Percentiles rank a stretch among this genome's conserved stretches.
These are phyloP conservation scores for Gastrodia elata DNA, from an alignment of 106 monocot species.

Conservation along the genomic window DNA sequence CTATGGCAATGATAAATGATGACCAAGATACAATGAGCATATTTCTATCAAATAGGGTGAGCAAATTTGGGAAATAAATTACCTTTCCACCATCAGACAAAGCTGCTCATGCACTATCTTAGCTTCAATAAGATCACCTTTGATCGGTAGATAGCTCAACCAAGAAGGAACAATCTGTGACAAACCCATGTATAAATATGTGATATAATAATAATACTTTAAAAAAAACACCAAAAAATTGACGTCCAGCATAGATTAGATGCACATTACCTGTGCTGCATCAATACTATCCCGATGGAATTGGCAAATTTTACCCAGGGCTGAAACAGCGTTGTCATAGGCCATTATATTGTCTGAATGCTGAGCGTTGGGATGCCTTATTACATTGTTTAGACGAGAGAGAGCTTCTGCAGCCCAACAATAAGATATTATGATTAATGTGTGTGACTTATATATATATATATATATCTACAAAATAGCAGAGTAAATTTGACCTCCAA, in stretches of 20 bases:
- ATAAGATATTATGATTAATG: conserved; percentile 2
- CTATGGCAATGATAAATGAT: too few relatives aligned
- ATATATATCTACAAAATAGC: background rate
- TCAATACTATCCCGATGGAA: conserved; percentile 74
- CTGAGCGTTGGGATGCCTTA: conserved; percentile 61
- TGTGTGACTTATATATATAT: too few relatives aligned
- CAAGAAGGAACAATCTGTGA: conserved; percentile 80
- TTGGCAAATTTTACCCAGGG: conserved; percentile 82
- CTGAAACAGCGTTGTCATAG: conserved; percentile 95
- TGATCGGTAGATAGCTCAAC: conserved; percentile 85
- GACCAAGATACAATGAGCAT: background rate
- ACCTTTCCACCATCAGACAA: conserved; percentile 93
- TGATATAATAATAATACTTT: background rate
- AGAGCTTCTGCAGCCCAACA: conserved; percentile 62
- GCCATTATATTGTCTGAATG: conserved; percentile 86
- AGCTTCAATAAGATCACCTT: conserved; percentile 83
- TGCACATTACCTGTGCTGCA: conserved; percentile 56
- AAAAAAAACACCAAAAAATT: background rate
- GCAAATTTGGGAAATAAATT: background rate
- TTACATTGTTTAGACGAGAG: conserved; percentile 67
- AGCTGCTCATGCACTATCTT: conserved; percentile 93
- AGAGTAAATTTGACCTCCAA: conserved; percentile 52
- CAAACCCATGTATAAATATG: background rate
- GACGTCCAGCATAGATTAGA: too few relatives aligned
- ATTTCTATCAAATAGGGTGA: background rate